Evolutionary conservation across 2,329 filamentous ascomycete genomes (phyloP), one percentile per base, ranked within the genome.

Genomic region (Biscogniauxia sp.): DNA sequence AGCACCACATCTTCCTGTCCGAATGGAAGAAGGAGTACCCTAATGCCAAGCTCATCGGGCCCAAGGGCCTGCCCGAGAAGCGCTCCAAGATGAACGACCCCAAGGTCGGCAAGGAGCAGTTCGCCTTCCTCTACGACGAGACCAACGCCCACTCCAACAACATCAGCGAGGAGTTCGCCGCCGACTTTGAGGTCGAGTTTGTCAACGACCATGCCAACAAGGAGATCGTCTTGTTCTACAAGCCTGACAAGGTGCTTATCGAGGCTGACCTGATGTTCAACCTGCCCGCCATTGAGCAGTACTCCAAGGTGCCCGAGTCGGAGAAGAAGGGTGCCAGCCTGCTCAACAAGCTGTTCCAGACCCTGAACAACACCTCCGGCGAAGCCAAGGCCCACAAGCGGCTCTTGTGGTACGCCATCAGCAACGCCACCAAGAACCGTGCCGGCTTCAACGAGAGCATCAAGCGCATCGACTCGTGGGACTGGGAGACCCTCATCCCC

Each of bases 211-310:
- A 98, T 75, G 78, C 81, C 28, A 97, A 96, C 79, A 90, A 91
- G 72, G 95, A 99, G 77, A 79, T 98, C 28, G 92, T 95, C 25
- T 92, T 98, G 77, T 79, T 88, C 71, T 93, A 96, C 81, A 89
- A 88, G 73, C 92, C 91, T 0, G 88, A 91, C 13, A 80, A 81
- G 59, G 90, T 92, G 0, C 78, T 99, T 52, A 93, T 99, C 72
- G 80, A 97, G 77, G 95, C 93, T 5, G 95, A 99, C 75, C 77
- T 98, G 51, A 73, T 98, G 66, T 98, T 98, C 82, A 98, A 97
- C 75, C 78, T 97, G 37, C 95, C 95, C 0, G 86, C 92, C 0
- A 86, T 79, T 0, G 95, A 99, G 78, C 95, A 98, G 78, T 97
- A 92, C 77, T 84, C 85, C 0, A 81, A 79, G 8, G 80, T 84